Conservation (phyloP, 495 filamentous ascomycete species). For the Aspergillus carlsbadensis region DNA sequence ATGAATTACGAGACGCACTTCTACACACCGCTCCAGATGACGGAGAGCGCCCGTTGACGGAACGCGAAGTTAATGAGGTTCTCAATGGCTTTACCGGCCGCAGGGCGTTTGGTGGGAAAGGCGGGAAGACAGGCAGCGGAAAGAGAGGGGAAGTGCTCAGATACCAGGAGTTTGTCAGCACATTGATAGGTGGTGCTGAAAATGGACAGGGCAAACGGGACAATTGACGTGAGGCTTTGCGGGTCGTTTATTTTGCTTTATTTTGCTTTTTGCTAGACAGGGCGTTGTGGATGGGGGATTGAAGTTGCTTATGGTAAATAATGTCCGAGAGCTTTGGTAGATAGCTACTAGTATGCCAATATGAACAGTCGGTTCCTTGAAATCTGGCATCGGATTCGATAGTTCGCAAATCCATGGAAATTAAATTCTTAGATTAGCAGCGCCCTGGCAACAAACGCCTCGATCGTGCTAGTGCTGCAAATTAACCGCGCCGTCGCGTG, state of each 20-base stretch:
- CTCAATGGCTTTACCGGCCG: conserved; percentile 81
- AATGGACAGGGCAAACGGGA: conserved; percentile 32
- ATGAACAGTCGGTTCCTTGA: not conserved
- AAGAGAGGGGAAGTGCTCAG: conserved; percentile 47
- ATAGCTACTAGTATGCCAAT: conserved; percentile 1
- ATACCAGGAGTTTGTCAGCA: conserved; percentile 47
- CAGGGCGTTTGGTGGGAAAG: conserved; percentile 62
- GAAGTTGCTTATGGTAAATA: not conserved
- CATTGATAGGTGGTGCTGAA: conserved; percentile 37
- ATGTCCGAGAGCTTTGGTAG: conserved; percentile 13
- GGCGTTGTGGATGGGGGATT: not conserved
- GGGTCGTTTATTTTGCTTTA: not conserved
- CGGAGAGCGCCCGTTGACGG: conserved; percentile 65
- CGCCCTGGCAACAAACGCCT: conserved; percentile 9
- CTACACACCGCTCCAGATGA: conserved; percentile 75
- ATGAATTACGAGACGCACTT: conserved; percentile 78
- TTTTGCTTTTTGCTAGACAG: conserved; percentile 16
- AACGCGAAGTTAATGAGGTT: conserved; percentile 78
- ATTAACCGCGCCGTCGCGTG: not conserved
- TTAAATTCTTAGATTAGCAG: conserved; percentile 7
- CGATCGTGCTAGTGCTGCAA: not conserved
- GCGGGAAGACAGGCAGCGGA: conserved; percentile 27
- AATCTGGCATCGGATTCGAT: not conserved
- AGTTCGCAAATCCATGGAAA: not conserved
- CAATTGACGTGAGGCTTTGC: conserved; percentile 18